Percentiles rank a stretch among this genome's conserved stretches.
phyloP scores from a whole-genome alignment of 2,329 filamentous ascomycete species.

The Xylariaceae sp. region DNA sequence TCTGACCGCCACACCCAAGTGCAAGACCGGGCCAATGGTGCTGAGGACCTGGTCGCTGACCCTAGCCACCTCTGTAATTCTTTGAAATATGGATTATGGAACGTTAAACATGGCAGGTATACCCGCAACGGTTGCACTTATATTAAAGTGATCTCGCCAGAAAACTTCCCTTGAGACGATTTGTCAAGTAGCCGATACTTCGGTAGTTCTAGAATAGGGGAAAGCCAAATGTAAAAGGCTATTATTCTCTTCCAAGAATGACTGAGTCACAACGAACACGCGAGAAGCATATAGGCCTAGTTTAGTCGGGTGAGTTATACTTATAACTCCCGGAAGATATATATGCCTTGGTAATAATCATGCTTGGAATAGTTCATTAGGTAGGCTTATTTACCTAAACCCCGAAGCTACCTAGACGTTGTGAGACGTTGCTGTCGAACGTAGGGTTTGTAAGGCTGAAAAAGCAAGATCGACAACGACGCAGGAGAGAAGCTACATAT shows the following conservation, averaged over 20 bases:
- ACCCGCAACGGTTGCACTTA: constrained; percentile 12
- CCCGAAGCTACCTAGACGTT: not conserved
- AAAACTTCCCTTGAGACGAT: constrained; percentile 11
- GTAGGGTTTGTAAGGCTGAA: constrained; percentile 8
- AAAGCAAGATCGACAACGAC: too few relatives aligned
- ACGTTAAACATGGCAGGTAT: constrained; percentile 11
- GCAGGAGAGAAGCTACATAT: not conserved
- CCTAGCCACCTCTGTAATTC: constrained; percentile 15
- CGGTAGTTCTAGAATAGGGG: constrained; percentile 14
- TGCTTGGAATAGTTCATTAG: constrained; percentile 1
- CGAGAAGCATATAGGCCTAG: constrained; percentile 1
- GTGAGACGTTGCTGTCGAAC: not conserved
- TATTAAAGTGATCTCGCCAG: constrained; percentile 19
- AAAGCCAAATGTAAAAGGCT: constrained; percentile 8
- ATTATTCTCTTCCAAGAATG: constrained; percentile 9
- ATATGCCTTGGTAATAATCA: constrained; percentile 12
- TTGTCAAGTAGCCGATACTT: not conserved
- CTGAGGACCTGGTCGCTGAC: constrained; percentile 17
- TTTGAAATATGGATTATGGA: constrained; percentile 9
- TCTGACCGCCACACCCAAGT: constrained; percentile 22
- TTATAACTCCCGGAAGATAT: constrained; percentile 2
- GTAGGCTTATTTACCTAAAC: constrained; percentile 8
- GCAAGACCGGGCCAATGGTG: constrained; percentile 19
- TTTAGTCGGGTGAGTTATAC: constrained; percentile 6
- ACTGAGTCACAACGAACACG: constrained; percentile 7